Conservation (phyloP, 2,329 filamentous ascomycete species). For the Ophiostoma piceae region DNA sequence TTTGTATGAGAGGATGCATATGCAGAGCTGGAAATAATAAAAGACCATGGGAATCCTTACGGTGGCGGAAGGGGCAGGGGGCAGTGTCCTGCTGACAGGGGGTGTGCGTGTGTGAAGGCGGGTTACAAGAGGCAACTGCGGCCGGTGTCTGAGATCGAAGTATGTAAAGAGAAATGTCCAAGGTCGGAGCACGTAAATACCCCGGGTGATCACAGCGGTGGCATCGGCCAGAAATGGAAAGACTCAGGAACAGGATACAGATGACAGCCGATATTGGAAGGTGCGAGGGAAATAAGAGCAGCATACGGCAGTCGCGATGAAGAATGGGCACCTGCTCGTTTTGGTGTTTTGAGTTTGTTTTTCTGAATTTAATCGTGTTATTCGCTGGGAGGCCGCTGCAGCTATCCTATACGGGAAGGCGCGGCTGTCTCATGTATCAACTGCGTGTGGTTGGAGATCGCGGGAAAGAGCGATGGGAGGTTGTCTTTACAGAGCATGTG, state of each 20-base stretch:
- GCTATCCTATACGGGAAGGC: background rate
- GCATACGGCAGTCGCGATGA: background rate
- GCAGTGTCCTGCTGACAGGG: constrained; percentile 12
- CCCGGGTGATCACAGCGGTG: background rate
- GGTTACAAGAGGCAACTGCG: background rate
- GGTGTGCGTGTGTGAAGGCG: background rate
- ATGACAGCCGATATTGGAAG: background rate
- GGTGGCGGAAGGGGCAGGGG: background rate
- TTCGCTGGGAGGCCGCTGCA: background rate
- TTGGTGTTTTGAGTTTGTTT: background rate
- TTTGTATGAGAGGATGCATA: background rate
- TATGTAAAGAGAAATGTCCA: background rate
- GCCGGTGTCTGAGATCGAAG: background rate
- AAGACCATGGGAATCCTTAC: background rate
- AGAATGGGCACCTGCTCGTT: background rate
- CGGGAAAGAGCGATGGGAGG: background rate
- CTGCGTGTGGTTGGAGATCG: background rate
- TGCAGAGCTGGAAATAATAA: background rate
- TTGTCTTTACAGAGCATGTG: background rate
- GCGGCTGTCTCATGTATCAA: background rate
- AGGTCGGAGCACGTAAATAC: background rate
- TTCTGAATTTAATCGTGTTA: background rate
- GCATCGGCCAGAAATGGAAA: background rate
- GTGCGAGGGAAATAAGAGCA: background rate
- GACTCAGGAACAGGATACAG: background rate